A percentile compares a stretch with the other conserved stretches of the same genome.
phyloP scores from a whole-genome alignment of 169 alveolate species.

The Eimeria tenella region DNA sequence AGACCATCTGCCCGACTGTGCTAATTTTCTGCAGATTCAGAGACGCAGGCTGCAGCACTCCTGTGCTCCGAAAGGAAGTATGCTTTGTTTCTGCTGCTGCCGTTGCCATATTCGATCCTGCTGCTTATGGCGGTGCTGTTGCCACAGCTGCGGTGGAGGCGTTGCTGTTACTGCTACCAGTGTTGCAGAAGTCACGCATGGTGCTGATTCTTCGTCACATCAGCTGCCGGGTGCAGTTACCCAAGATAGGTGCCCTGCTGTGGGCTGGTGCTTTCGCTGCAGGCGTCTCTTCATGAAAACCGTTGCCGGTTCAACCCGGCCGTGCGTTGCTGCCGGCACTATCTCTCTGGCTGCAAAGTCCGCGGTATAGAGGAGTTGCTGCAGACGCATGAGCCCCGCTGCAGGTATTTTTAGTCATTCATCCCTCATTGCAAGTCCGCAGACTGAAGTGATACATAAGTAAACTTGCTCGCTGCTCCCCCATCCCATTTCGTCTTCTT shows the following conservation, averaged over 20 bases:
- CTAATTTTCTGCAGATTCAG: constrained; percentile 70
- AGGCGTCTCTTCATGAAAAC: constrained; percentile 76
- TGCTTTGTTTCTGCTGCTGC: neutral
- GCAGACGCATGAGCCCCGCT: constrained; percentile 79
- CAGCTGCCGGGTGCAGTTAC: no score
- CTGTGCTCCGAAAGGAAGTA: constrained; percentile 70
- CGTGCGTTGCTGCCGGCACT: constrained; percentile 75
- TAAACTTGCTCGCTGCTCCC: neutral
- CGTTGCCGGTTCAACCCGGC: constrained; percentile 81
- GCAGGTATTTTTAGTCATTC: constrained; percentile 26
- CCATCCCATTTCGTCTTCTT: neutral
- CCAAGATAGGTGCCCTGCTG: neutral
- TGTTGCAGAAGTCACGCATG: neutral
- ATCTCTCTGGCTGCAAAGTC: constrained; percentile 78
- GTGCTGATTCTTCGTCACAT: neutral
- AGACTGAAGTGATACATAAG: neutral
- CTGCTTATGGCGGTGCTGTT: neutral
- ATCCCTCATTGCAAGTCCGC: neutral
- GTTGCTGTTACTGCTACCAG: constrained; percentile 11
- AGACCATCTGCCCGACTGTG: constrained; percentile 61
- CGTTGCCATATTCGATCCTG: neutral
- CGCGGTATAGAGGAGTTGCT: constrained; percentile 79
- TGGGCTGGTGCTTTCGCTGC: constrained; percentile 13
- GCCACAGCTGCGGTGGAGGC: neutral
- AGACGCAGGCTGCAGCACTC: constrained; percentile 74